Evolutionary conservation across 176 grass and related monocot genomes (phyloP), one percentile per base, ranked within the genome.

Genomic region (Dactylis glomerata): DNA sequence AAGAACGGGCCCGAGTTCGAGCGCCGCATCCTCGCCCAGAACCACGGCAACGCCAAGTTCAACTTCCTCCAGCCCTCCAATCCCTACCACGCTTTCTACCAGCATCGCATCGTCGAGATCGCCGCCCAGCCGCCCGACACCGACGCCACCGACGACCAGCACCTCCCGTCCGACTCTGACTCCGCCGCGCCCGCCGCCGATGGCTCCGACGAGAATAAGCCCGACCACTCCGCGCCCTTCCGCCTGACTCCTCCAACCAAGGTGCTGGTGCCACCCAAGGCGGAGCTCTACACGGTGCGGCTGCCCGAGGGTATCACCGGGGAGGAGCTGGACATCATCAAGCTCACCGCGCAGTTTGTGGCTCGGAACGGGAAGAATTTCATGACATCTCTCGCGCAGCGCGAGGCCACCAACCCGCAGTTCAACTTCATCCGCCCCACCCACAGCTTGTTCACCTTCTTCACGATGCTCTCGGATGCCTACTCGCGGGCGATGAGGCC

Each of bases 371-470:
- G 96, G 12, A 98, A 99, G 81, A 87, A 10, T 75, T 99, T 99
- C 79, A 61, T 96, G 58, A 87, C 88, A 10, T 89, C 62, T 78
- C 70, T 99, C 2, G 89, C 92, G 1, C 81, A 64, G 56, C 87
- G 96, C 0, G 96, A 93, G 69, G 82, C 63, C 54, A 95, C 50
- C 36, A 90, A 92, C 8, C 76, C 87, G 5, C 96, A 94, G 86
- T 99, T 99, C 81, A 90, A 99, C 74, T 99, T 99, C 86, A 89
- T 99, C 76, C 84, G 87, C 8, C 96, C 96, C 7, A 96, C 93
- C 0, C 93, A 99, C 81, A 99, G 93, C 86, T 92, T 99, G 96
- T 99, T 93, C 84, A 91, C 93, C 1, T 99, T 96, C 91, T 99
- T 99, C 58, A 95, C 93, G 0, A 73, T 88, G 10, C 89, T 99